phyloP scores from a whole-genome alignment of 345 rosid genomes.

The Euphorbia pulcherrima region DNA sequence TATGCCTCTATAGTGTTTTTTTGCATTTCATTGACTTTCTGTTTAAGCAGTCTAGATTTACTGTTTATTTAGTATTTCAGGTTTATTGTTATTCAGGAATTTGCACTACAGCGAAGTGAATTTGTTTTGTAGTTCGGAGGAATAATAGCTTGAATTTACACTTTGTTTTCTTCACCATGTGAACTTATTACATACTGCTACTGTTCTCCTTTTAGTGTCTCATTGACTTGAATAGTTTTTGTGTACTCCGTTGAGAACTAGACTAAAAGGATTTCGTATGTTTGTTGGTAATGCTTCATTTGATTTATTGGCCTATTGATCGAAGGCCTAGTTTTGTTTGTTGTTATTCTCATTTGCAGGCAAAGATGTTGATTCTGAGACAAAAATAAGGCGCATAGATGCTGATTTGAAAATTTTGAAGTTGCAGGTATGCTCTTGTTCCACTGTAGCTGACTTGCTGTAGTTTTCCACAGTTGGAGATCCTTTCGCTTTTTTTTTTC shows the following conservation, averaged over 20 bases:
- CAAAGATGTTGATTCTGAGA: slow-evolving; percentile 44
- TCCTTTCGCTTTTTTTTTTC: background rate
- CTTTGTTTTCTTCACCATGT: background rate
- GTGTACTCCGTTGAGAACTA: background rate
- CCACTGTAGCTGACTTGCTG: background rate
- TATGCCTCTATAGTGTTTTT: background rate
- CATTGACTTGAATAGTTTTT: background rate
- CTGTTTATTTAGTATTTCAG: background rate
- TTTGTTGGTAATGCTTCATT: background rate
- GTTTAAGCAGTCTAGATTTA: background rate
- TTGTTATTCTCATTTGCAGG: slow-evolving; percentile 19
- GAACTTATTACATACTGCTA: background rate
- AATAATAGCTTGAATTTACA: too few species aligned
- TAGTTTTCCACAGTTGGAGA: slow-evolving; percentile 5
- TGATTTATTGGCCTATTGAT: background rate
- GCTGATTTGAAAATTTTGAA: slow-evolving; percentile 83
- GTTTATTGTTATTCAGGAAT: background rate
- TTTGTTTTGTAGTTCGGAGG: background rate
- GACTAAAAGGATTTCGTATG: background rate
- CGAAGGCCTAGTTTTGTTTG: background rate
- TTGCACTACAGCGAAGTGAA: background rate
- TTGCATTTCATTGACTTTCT: background rate
- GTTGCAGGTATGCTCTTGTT: slow-evolving; percentile 53
- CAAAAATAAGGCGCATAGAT: slow-evolving; percentile 62
- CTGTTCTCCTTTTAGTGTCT: background rate